A percentile compares a stretch with the other conserved stretches of the same genome.
Evolutionary conservation across 345 rosid species (phyloP).

Genomic region (Gossypium arboreum): DNA sequence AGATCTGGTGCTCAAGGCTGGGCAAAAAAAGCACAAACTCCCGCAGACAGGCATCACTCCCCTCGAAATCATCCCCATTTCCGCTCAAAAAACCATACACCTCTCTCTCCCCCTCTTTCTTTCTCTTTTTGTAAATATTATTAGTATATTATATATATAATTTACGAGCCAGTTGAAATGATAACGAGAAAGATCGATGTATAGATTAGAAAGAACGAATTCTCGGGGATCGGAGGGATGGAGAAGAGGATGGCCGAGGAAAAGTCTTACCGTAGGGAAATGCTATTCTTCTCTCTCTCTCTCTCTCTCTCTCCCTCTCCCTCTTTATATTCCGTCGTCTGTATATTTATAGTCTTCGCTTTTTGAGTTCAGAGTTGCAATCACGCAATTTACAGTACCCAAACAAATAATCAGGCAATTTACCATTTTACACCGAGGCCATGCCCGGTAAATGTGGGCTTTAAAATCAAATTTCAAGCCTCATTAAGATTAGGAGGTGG

Average conservation of each 20-base stretch:
- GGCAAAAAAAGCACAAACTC: slow-evolving; percentile 13
- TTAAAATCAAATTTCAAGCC: background rate
- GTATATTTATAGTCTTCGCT: slow-evolving; percentile 10
- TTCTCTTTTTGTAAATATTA: background rate
- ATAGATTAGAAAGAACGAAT: background rate
- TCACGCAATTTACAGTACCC: background rate
- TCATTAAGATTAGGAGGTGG: background rate
- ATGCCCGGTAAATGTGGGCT: background rate
- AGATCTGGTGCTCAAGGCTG: slow-evolving; percentile 46
- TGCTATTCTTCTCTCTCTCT: background rate
- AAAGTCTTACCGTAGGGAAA: background rate
- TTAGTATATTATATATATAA: background rate
- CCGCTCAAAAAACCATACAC: background rate
- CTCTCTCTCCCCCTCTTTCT: background rate
- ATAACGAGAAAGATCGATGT: background rate
- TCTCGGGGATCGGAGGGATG: slow-evolving; percentile 5
- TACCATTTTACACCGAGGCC: background rate
- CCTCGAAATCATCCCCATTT: slow-evolving; percentile 9
- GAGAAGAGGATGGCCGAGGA: slow-evolving; percentile 9
- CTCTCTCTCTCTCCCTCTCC: background rate
- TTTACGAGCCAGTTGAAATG: background rate
- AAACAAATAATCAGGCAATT: background rate
- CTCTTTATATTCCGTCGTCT: background rate
- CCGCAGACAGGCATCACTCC: slow-evolving; percentile 15
- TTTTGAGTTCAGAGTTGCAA: background rate